Percentiles rank a stretch among this genome's conserved stretches.
Conservation (phyloP, 2,329 filamentous ascomycete genomes). For the Pseudogymnoascus sp. region DNA sequence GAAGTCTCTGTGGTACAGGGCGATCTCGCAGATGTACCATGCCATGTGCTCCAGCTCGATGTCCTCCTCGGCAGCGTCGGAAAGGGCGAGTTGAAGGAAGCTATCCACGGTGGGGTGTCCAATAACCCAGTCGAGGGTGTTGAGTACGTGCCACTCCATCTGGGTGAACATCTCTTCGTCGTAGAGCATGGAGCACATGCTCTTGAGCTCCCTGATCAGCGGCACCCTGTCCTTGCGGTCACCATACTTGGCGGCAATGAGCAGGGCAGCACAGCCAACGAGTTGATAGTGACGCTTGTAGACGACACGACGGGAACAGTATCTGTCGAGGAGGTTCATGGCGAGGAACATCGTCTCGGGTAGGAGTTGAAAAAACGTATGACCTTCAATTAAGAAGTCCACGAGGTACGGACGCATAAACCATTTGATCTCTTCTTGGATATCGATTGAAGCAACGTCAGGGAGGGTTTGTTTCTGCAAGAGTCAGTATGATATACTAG, state of each 20-base stretch:
- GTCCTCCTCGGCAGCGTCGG: slow-evolving; percentile 66
- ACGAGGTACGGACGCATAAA: slow-evolving; percentile 98
- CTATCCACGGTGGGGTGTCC: slow-evolving; percentile 94
- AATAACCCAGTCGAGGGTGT: slow-evolving; percentile 92
- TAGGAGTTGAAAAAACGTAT: slow-evolving; percentile 86
- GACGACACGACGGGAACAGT: slow-evolving; percentile 94
- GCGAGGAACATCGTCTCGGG: slow-evolving; percentile 94
- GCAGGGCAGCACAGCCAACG: slow-evolving; percentile 87
- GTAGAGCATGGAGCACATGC: slow-evolving; percentile 98
- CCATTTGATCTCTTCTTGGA: slow-evolving; percentile 99
- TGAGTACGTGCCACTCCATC: slow-evolving; percentile 99
- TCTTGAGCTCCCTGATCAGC: slow-evolving; percentile 92
- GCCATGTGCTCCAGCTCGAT: slow-evolving; percentile 91
- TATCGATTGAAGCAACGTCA: slow-evolving; percentile 96
- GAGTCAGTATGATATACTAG: slow-evolving; percentile 24
- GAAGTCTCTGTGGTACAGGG: slow-evolving; percentile 93
- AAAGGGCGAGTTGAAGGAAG: slow-evolving; percentile 80
- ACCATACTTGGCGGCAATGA: slow-evolving; percentile 97
- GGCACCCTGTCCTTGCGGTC: slow-evolving; percentile 99
- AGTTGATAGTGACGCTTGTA: slow-evolving; percentile 99
- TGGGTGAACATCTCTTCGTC: slow-evolving; percentile 99
- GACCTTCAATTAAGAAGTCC: slow-evolving; percentile 95
- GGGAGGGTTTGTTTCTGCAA: slow-evolving; percentile 72
- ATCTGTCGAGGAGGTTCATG: slow-evolving; percentile 91
- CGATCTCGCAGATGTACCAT: slow-evolving; percentile 88